phyloP scores from a whole-genome alignment of 1,284 basidiomycete species.

The Apiotrichum akiyoshidainum region DNA sequence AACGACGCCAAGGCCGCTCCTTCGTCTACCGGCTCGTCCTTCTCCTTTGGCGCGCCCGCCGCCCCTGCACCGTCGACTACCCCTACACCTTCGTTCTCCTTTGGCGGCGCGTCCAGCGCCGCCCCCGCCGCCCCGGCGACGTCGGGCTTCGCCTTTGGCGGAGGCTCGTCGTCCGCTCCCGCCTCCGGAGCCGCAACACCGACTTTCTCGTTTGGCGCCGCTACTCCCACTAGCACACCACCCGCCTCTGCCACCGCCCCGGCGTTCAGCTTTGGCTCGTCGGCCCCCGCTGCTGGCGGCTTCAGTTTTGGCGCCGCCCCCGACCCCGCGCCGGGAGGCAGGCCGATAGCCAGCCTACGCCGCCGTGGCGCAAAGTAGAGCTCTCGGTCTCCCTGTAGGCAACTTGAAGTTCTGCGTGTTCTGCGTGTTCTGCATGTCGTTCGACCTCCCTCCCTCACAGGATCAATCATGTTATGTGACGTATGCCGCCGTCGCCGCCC shows the following conservation, averaged over 20 bases:
- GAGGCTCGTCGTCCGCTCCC: too few species aligned
- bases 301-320: conserved; percentile 13
- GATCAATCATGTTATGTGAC: too few species aligned
- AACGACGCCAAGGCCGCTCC: too few species aligned
- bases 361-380: conserved; percentile 1
- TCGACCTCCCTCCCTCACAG: too few species aligned
- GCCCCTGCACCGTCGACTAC: not conserved
- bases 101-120: not conserved
- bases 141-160: not conserved
- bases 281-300: conserved; percentile 7
- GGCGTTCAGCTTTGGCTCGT: conserved; percentile 13
- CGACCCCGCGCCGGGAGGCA: not conserved
- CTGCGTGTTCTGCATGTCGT: too few species aligned
- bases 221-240: not conserved
- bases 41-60: conserved; percentile 1
- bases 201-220: too few species aligned
- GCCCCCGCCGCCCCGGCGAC: not conserved
- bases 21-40: not conserved
- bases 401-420: too few species aligned
- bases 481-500: too few species aligned
- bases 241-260: conserved; percentile 11
- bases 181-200: too few species aligned
- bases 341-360: not conserved
- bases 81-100: conserved; percentile 8
- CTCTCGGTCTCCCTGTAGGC: too few species aligned